Percentiles rank a stretch among this genome's conserved stretches.
These are phyloP conservation scores for Rhodotorula sp. DNA, from an alignment of 1,284 basidiomycete species.

Conservation along the genomic window DNA sequence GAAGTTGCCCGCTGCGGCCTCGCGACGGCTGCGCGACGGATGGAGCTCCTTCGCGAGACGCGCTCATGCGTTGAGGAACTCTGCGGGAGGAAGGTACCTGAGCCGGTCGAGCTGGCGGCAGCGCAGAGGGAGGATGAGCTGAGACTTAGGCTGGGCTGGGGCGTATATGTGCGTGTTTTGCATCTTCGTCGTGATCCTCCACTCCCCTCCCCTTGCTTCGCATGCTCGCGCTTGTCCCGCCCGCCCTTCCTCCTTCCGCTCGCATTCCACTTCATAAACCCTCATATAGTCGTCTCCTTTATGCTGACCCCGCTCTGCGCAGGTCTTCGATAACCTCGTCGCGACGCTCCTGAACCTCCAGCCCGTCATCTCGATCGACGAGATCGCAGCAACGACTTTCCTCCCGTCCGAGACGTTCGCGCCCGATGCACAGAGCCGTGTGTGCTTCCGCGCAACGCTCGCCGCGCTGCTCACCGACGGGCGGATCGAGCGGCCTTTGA, in stretches of 20 bases:
- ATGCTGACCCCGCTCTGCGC: not conserved
- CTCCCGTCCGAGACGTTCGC: not conserved
- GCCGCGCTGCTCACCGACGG: not conserved
- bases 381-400: not conserved
- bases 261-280: too few relatives aligned
- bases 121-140: constrained; percentile 3
- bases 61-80: constrained; percentile 1
- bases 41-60: constrained; percentile 4
- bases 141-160: not conserved
- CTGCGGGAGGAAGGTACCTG: not conserved
- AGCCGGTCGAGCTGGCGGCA: not conserved
- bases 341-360: not conserved
- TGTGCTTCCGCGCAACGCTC: not conserved
- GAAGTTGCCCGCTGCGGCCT: not conserved
- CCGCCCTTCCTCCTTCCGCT: too few relatives aligned
- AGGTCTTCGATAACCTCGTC: constrained; percentile 11
- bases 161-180: not conserved
- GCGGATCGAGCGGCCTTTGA: not conserved
- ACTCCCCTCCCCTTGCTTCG: too few relatives aligned
- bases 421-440: not conserved
- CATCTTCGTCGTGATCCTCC: too few relatives aligned
- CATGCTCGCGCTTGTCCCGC: too few relatives aligned
- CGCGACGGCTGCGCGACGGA: not conserved
- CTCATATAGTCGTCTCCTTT: not conserved
- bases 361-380: constrained; percentile 1